A percentile compares a stretch with the other conserved stretches of the same genome.
Evolutionary conservation across 2,329 filamentous ascomycete genomes (phyloP).

Genomic region (Neospermospora avenae): DNA sequence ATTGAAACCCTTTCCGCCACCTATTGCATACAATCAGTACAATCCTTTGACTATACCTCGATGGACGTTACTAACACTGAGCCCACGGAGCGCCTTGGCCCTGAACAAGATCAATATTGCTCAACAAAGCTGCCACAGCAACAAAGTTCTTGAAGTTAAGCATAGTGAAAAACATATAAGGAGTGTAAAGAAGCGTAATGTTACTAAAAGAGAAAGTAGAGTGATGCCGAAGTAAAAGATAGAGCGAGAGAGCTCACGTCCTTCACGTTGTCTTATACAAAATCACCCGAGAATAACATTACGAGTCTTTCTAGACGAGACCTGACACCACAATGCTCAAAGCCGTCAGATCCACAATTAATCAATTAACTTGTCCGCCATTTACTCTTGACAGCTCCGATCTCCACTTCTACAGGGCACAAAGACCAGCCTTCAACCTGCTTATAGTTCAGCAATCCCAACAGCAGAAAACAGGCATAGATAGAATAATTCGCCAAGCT

Average conservation of each 20-base stretch:
- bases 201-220: neutral
- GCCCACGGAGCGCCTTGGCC: constrained; percentile 20
- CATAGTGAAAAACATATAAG: constrained; percentile 16
- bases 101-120: constrained; percentile 17
- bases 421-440: neutral
- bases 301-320: too few relatives aligned
- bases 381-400: too few relatives aligned
- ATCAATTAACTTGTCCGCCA: neutral
- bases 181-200: neutral
- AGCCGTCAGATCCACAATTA: neutral
- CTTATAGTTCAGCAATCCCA: neutral
- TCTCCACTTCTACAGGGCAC: neutral
- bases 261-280: neutral
- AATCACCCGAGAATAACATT: neutral
- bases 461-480: too few relatives aligned
- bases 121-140: constrained; percentile 20
- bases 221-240: neutral
- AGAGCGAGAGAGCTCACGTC: neutral
- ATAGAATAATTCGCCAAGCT: too few relatives aligned
- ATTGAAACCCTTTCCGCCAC: constrained; percentile 32
- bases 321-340: too few relatives aligned
- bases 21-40: constrained; percentile 16
- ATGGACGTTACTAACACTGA: constrained; percentile 19
- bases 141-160: constrained; percentile 21
- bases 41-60: neutral